Percentiles rank a stretch among this genome's conserved stretches.
Evolutionary conservation across 805 yeast species (phyloP).

Genomic region (Ogataea paraovalis): DNA sequence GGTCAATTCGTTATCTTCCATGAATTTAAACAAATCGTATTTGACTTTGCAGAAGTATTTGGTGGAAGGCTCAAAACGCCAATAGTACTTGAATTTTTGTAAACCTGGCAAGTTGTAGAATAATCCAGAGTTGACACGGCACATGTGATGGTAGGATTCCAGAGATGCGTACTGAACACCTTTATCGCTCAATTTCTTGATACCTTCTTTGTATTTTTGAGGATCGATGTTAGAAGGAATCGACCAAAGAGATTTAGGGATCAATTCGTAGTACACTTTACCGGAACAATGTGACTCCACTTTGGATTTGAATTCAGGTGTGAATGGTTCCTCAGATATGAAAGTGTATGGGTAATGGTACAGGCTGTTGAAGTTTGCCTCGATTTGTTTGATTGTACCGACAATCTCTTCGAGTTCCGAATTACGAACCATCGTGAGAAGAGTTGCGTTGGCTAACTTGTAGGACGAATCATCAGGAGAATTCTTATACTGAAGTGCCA

Average conservation of each 20-base stretch:
- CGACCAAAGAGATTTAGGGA: slow-evolving; percentile 47
- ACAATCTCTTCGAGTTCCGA: slow-evolving; percentile 47
- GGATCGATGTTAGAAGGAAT: slow-evolving; percentile 54
- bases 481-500: slow-evolving; percentile 20
- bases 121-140: slow-evolving; percentile 81
- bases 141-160: slow-evolving; percentile 79
- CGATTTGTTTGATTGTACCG: slow-evolving; percentile 51
- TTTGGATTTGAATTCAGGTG: slow-evolving; percentile 46
- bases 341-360: slow-evolving; percentile 73
- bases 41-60: slow-evolving; percentile 70
- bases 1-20: slow-evolving; percentile 66
- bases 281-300: slow-evolving; percentile 35
- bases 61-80: slow-evolving; percentile 89
- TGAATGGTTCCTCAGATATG: slow-evolving; percentile 64
- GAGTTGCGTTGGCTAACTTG: slow-evolving; percentile 57
- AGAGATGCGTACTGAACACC: slow-evolving; percentile 70
- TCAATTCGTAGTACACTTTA: slow-evolving; percentile 22
- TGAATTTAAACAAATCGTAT: slow-evolving; percentile 76
- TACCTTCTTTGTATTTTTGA: slow-evolving; percentile 16
- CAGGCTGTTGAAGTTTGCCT: slow-evolving; percentile 55
- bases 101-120: slow-evolving; percentile 69
- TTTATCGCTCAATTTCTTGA: slow-evolving; percentile 28
- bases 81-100: slow-evolving; percentile 73
- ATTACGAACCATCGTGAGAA: slow-evolving; percentile 63
- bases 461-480: slow-evolving; percentile 10